phyloP scores from a whole-genome alignment of 2,329 filamentous ascomycete species.

The Curvularia sp. region DNA sequence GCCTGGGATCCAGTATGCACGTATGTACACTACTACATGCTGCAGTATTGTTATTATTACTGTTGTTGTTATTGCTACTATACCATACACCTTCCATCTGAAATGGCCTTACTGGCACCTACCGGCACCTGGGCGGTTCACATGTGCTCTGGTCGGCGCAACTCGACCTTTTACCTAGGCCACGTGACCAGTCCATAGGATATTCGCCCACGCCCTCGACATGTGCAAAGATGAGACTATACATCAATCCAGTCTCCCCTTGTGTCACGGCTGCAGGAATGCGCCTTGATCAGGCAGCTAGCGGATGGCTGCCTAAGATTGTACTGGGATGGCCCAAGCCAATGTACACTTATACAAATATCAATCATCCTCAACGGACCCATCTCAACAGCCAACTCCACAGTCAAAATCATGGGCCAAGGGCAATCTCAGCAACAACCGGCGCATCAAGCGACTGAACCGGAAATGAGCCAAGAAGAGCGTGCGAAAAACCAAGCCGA shows the following conservation, averaged over 20 bases:
- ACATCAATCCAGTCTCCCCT: not conserved
- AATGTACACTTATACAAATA: not conserved
- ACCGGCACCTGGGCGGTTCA: no score
- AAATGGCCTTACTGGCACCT: no score
- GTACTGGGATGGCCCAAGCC: not conserved
- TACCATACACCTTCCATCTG: no score
- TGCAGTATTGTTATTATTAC: no score
- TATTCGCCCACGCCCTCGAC: no score
- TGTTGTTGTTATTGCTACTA: no score
- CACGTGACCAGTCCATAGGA: no score
- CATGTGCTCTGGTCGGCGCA: no score
- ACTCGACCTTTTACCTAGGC: no score
- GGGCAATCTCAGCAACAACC: slow-evolving; percentile 29
- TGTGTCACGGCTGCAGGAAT: not conserved
- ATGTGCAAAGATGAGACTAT: not conserved
- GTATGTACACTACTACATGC: no score
- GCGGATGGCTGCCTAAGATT: not conserved
- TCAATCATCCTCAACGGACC: not conserved
- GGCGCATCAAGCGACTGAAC: slow-evolving; percentile 27
- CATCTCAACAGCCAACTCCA: not conserved
- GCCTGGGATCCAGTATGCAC: no score
- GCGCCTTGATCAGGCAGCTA: not conserved
- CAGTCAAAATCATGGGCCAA: slow-evolving; percentile 31
- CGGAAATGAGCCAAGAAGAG: slow-evolving; percentile 35
- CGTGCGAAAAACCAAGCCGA: slow-evolving; percentile 34